Conservation (phyloP, 1,284 basidiomycete species). For the Marasmius tenuissimus region DNA sequence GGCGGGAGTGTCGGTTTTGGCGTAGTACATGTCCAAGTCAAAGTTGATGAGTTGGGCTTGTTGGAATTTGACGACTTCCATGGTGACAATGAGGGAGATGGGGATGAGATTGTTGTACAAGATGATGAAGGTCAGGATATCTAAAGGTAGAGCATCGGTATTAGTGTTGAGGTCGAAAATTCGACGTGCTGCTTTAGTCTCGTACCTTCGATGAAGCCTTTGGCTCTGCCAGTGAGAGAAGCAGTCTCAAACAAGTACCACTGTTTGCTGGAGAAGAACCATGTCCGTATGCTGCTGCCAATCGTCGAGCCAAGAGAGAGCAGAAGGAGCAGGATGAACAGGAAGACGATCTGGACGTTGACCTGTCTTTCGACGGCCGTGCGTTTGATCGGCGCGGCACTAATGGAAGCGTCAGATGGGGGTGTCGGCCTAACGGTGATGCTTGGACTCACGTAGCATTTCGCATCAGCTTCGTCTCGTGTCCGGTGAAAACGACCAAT, state of each 20-base stretch:
- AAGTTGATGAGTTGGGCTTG: constrained; percentile 97
- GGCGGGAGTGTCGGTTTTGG: constrained; percentile 92
- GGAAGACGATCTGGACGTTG: constrained; percentile 95
- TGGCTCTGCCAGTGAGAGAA: constrained; percentile 64
- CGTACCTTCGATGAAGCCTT: constrained; percentile 79
- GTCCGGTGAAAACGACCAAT: constrained; percentile 92
- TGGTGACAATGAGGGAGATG: constrained; percentile 98
- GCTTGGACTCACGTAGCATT: constrained; percentile 78
- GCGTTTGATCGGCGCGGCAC: constrained; percentile 93
- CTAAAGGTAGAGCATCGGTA: constrained; percentile 34
- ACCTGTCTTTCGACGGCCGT: constrained; percentile 97
- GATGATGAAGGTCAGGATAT: constrained; percentile 98
- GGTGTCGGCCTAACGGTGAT: background rate
- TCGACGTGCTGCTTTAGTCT: background rate
- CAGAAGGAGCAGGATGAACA: constrained; percentile 87
- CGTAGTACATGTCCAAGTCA: constrained; percentile 96
- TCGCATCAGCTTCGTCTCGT: constrained; percentile 98
- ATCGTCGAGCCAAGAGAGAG: constrained; percentile 92
- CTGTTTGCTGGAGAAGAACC: constrained; percentile 81
- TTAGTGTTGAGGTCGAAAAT: constrained; percentile 10
- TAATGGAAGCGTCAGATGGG: constrained; percentile 26
- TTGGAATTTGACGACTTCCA: constrained; percentile 99
- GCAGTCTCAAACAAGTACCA: constrained; percentile 79
- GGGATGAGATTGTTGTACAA: constrained; percentile 99
- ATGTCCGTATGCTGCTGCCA: constrained; percentile 87